Conservation (phyloP, 495 filamentous ascomycete species). For the Geopyxis carbonaria region DNA sequence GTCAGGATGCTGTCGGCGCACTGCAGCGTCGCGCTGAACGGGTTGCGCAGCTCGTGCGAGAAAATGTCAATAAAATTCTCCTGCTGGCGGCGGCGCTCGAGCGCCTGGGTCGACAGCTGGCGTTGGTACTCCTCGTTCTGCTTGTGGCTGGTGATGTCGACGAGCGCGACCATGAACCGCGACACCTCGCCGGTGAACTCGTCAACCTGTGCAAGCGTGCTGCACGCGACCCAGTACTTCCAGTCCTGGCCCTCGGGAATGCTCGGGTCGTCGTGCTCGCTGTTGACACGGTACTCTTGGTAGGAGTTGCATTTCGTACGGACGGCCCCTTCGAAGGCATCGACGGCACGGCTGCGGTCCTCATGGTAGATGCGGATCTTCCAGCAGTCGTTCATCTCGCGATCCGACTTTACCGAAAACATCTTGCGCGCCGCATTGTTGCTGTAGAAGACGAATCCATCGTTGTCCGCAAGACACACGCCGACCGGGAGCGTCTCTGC, state of each 20-base stretch:
- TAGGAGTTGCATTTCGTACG: constrained; percentile 8
- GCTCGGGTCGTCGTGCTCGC: too few relatives aligned
- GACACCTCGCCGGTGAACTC: neutral
- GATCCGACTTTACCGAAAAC: neutral
- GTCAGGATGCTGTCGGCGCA: constrained; percentile 57
- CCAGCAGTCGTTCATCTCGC: constrained; percentile 9
- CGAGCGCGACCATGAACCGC: constrained; percentile 33
- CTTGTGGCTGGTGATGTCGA: constrained; percentile 40
- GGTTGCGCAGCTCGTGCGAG: constrained; percentile 77
- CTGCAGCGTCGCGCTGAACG: constrained; percentile 64
- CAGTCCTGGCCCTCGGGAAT: constrained; percentile 5
- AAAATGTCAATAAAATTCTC: constrained; percentile 85
- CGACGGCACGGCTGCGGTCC: constrained; percentile 10
- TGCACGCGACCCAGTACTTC: constrained; percentile 22
- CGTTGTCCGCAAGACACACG: constrained; percentile 7
- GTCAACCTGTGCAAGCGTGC: constrained; percentile 11
- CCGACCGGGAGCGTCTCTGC: constrained; percentile 19
- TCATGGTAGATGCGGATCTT: constrained; percentile 10
- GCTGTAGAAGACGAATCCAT: constrained; percentile 10
- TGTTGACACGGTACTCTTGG: neutral
- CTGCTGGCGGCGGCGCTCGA: constrained; percentile 34
- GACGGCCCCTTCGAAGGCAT: constrained; percentile 9
- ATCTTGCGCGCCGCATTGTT: constrained; percentile 16
- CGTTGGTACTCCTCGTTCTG: constrained; percentile 24
- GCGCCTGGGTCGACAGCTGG: constrained; percentile 19